These are phyloP conservation scores for Skeletonema grethae DNA, from an alignment of 108 stramenopile species.

Conservation along the genomic window DNA sequence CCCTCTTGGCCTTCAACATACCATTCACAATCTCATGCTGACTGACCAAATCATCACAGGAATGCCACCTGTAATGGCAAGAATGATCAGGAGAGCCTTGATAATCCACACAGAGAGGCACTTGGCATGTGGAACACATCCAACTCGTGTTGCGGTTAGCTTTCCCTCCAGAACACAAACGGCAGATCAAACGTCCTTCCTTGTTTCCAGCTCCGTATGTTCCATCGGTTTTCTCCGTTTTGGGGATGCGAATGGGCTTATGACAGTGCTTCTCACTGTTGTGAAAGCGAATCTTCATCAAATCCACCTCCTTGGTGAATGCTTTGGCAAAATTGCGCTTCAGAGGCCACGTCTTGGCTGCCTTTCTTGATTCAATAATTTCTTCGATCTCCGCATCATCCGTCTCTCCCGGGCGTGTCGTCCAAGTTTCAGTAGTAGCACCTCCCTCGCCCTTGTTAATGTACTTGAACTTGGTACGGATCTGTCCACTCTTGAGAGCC, in stretches of 20 bases:
- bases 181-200: conserved; percentile 41
- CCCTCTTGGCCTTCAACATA: conserved; percentile 30
- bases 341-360: not conserved
- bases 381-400: not conserved
- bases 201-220: conserved; percentile 21
- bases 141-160: conserved; percentile 44
- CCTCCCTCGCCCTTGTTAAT: not conserved
- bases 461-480: not conserved
- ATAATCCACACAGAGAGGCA: conserved; percentile 38
- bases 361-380: not conserved
- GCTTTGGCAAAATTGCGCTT: not conserved
- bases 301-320: conserved; percentile 9
- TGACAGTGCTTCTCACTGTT: conserved; percentile 16
- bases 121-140: conserved; percentile 39
- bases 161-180: conserved; percentile 29
- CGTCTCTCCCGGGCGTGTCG: not conserved
- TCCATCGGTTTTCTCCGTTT: not conserved
- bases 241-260: conserved; percentile 26
- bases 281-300: conserved; percentile 28
- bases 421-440: not conserved
- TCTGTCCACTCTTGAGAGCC: not conserved
- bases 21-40: conserved; percentile 22
- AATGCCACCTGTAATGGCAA: conserved; percentile 31
- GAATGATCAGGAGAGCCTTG: conserved; percentile 20
- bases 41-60: conserved; percentile 16